Evolutionary conservation across 2,329 filamentous ascomycete genomes (phyloP), one percentile per base, ranked within the genome.

Genomic region (Mycosphaerella sp.): DNA sequence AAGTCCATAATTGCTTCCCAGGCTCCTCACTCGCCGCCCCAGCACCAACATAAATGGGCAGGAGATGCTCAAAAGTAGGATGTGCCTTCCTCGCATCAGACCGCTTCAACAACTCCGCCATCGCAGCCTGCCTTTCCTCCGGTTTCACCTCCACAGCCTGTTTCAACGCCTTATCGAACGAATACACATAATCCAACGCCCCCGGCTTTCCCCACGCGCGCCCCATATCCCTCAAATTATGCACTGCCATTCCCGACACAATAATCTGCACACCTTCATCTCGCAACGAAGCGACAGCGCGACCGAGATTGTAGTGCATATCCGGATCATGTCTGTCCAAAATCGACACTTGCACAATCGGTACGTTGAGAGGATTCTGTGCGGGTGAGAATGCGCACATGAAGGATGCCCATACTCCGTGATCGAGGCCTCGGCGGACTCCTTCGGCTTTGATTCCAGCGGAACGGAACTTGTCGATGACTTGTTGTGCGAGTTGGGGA

Each of bases 391-490:
- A 71, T 5, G 67, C 66, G 57, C 87, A 84, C 1, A 79, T 79
- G 66, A 89, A 88, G 9, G 80, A 79, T 0, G 79, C 82, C 75
- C 84, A 89, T 18, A 89, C 84, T 16, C 86, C 86, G 63, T 89
- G 86, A 61, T 89, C 86, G 1, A 88, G 72, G 0, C 85, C 86
- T 36, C 85, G 73, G 41, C 79, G 75, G 0, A 82, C 77, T 2
- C 77, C 77, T 54, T 79, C 71, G 1, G 79, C 77, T 47, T 78
- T 71, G 60, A 89, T 85, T 0, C 81, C 81, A 0, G 79, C 77
- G 4, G 75, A 65, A 3, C 71, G 68, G 5, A 88, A 71, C 44
- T 78, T 66, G 13, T 69, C 64, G 32, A 86, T 74, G 48, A 88
- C 75, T 45, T 75, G 76, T 18, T 75, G 68, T 1, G 84, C 82